phyloP scores from a whole-genome alignment of 2,329 filamentous ascomycete genomes.

The Akanthomyces dipterigenus region DNA sequence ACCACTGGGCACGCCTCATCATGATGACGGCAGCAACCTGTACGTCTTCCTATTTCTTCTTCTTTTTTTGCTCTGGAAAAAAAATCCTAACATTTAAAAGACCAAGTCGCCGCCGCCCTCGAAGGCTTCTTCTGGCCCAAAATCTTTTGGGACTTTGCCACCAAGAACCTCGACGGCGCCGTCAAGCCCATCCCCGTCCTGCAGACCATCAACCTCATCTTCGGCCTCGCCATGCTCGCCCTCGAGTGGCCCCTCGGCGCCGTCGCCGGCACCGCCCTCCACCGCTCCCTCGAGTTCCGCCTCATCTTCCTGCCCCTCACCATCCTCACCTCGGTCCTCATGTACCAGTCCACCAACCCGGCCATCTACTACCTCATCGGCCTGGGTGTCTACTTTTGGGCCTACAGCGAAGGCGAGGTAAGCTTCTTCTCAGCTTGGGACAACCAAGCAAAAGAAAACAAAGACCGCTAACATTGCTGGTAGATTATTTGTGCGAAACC shows the following conservation, averaged over 20 bases:
- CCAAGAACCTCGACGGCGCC: constrained; percentile 77
- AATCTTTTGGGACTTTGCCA: constrained; percentile 96
- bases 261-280: constrained; percentile 69
- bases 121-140: constrained; percentile 98
- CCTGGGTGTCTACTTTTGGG: constrained; percentile 89
- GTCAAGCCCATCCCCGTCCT: constrained; percentile 84
- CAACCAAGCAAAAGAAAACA: too few species aligned
- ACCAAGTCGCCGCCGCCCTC: constrained; percentile 78
- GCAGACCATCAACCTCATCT: constrained; percentile 81
- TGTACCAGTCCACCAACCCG: constrained; percentile 90
- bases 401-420: constrained; percentile 95
- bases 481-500: constrained; percentile 63
- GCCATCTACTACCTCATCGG: constrained; percentile 88
- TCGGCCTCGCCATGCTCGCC: constrained; percentile 70
- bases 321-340: constrained; percentile 64
- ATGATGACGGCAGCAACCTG: constrained; percentile 76
- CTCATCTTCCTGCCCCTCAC: constrained; percentile 76
- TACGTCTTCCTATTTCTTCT: too few species aligned
- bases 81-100: constrained; percentile 36
- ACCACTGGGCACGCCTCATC: constrained; percentile 96
- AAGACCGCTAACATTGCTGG: neutral
- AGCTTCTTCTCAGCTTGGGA: too few species aligned
- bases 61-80: too few species aligned
- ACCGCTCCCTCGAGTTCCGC: constrained; percentile 81
- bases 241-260: constrained; percentile 87